A percentile compares a stretch with the other conserved stretches of the same genome.
Evolutionary conservation across 2,329 filamentous ascomycete genomes (phyloP).

Genomic region (Arthroderma sp.): DNA sequence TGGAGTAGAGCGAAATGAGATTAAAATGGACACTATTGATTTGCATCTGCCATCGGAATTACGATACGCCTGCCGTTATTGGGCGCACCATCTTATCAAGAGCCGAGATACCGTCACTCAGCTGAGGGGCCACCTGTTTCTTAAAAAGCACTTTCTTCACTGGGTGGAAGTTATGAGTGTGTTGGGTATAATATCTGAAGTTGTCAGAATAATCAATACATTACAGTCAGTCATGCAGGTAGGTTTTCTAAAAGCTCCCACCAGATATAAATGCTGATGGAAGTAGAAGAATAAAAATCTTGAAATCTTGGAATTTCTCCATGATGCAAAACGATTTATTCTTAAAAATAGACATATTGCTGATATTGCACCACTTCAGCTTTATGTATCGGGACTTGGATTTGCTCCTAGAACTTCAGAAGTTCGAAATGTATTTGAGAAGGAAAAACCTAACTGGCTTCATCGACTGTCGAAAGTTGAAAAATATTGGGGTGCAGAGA

Average conservation of each 20-base stretch:
- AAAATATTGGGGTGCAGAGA: background rate
- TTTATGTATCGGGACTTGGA: slow-evolving; percentile 1
- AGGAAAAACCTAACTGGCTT: background rate
- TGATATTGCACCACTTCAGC: slow-evolving; percentile 2
- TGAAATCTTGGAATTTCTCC: background rate
- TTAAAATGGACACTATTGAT: slow-evolving; percentile 3
- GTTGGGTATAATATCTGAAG: slow-evolving; percentile 14
- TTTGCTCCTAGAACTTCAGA: background rate
- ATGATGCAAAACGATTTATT: slow-evolving; percentile 4
- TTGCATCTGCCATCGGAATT: slow-evolving; percentile 9
- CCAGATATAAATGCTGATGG: slow-evolving; percentile 8
- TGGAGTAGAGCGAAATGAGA: background rate
- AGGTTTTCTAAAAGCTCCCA: slow-evolving; percentile 10
- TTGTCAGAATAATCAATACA: slow-evolving; percentile 5
- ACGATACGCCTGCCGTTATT: slow-evolving; percentile 15
- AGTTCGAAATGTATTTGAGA: slow-evolving; percentile 1
- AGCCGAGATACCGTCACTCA: slow-evolving; percentile 1
- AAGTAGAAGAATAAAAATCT: background rate
- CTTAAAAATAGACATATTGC: background rate
- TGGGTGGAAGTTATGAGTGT: slow-evolving; percentile 14
- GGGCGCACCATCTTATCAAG: slow-evolving; percentile 12
- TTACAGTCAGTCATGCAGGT: background rate
- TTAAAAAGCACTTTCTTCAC: slow-evolving; percentile 6
- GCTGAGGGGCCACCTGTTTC: slow-evolving; percentile 2
- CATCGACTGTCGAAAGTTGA: background rate